Conservation (phyloP, 2,329 filamentous ascomycete species). For the Xylariaceae sp. region DNA sequence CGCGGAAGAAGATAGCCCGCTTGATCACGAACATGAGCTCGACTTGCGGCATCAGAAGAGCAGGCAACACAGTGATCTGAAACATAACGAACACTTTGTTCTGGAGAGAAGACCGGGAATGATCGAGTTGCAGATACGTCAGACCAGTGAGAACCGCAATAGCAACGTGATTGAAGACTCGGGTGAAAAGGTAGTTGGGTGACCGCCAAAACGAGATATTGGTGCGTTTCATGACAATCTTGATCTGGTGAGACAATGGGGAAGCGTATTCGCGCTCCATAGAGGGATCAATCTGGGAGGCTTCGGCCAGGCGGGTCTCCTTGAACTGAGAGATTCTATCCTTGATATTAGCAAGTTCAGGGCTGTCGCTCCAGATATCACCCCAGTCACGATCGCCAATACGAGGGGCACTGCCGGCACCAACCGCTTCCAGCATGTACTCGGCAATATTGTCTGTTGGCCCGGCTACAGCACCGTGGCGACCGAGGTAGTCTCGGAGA, state of each 20-base stretch:
- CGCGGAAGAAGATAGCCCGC: constrained; percentile 79
- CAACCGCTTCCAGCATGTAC: constrained; percentile 83
- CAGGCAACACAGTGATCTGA: constrained; percentile 80
- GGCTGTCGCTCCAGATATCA: constrained; percentile 71
- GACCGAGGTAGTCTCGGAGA: constrained; percentile 60
- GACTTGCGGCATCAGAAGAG: constrained; percentile 77
- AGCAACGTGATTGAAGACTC: constrained; percentile 77
- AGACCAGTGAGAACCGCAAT: constrained; percentile 77
- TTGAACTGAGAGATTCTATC: constrained; percentile 65
- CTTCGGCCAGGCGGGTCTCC: constrained; percentile 44
- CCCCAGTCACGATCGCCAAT: constrained; percentile 75
- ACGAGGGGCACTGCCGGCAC: constrained; percentile 67
- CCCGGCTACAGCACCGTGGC: constrained; percentile 56
- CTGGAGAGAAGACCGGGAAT: constrained; percentile 73
- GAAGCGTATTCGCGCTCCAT: constrained; percentile 77
- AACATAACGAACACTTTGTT: constrained; percentile 88
- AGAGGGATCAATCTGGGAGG: constrained; percentile 40
- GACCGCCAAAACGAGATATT: constrained; percentile 80
- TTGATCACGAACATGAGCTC: constrained; percentile 80
- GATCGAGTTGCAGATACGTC: constrained; percentile 72
- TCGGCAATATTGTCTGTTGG: constrained; percentile 60
- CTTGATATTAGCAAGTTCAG: constrained; percentile 65
- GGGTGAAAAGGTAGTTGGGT: constrained; percentile 84
- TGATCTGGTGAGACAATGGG: constrained; percentile 73
- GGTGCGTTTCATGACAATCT: constrained; percentile 66